Conservation (phyloP, 2,329 filamentous ascomycete species). For the Aspergillus aculeatus region DNA sequence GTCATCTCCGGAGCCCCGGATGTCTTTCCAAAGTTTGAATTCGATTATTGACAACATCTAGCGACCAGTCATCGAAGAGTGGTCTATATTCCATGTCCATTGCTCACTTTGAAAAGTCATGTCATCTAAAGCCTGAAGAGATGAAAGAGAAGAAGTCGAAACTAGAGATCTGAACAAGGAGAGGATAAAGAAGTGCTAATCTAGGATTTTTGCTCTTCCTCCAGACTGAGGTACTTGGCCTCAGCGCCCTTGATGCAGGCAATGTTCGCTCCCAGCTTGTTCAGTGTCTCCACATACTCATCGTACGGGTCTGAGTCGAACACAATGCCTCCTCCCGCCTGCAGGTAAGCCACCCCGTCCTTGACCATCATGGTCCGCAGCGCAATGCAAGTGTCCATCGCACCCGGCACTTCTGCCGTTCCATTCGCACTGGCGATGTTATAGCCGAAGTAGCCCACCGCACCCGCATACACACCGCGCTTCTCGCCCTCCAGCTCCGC, state of each 20-base stretch:
- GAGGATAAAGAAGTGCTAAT: not conserved
- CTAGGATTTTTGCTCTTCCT: conserved; percentile 25
- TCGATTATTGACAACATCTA: not conserved
- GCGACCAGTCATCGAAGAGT: not conserved
- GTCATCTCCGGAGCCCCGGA: not conserved
- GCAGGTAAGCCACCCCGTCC: conserved; percentile 86
- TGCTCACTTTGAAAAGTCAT: not conserved
- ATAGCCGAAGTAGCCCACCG: conserved; percentile 96
- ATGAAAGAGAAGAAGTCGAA: not conserved
- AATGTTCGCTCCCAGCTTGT: conserved; percentile 90
- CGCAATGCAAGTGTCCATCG: conserved; percentile 84
- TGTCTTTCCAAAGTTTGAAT: not conserved
- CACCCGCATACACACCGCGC: conserved; percentile 90
- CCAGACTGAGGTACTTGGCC: conserved; percentile 57
- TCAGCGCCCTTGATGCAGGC: conserved; percentile 84
- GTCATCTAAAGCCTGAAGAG: not conserved
- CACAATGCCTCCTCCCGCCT: conserved; percentile 83
- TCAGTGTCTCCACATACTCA: conserved; percentile 95
- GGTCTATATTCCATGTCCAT: not conserved
- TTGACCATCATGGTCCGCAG: conserved; percentile 93
- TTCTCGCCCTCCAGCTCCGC: conserved; percentile 92
- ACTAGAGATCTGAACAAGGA: not conserved
- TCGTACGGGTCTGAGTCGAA: conserved; percentile 89
- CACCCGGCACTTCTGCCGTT: conserved; percentile 65
- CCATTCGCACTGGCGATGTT: conserved; percentile 66